Percentiles rank a stretch among this genome's conserved stretches.
Conservation (phyloP, 192 early-diverging fungal species). For the Nowakowskiella sp. region DNA sequence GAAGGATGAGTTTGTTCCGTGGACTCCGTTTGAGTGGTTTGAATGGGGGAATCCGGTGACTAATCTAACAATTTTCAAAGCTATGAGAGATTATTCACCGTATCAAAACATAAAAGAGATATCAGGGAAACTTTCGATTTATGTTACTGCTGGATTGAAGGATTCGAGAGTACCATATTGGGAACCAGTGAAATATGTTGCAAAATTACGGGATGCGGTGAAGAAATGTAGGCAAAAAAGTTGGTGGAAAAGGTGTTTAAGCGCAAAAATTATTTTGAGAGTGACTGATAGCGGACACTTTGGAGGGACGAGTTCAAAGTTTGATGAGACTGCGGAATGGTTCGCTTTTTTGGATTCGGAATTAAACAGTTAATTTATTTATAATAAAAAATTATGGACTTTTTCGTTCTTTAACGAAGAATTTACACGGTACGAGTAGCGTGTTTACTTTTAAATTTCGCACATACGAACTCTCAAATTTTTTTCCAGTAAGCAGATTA, state of each 20-base stretch:
- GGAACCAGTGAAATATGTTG: conserved; percentile 85
- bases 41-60: conserved; percentile 37
- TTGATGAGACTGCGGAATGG: conserved; percentile 14
- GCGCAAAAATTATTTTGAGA: conserved; percentile 11
- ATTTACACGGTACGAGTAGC: too few species aligned
- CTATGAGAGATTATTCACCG: conserved; percentile 36
- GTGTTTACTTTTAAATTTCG: too few species aligned
- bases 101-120: conserved; percentile 21
- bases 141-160: conserved; percentile 49
- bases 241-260: too few species aligned
- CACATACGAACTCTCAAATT: too few species aligned
- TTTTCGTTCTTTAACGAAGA: too few species aligned
- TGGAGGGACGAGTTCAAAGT: neutral
- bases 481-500: too few species aligned
- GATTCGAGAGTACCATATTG: conserved; percentile 76
- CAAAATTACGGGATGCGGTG: conserved; percentile 46
- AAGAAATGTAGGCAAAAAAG: neutral
- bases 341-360: conserved; percentile 20
- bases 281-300: conserved; percentile 17
- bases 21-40: conserved; percentile 35
- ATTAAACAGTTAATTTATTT: too few species aligned
- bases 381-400: too few species aligned
- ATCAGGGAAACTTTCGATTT: neutral
- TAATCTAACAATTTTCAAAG: conserved; percentile 18
- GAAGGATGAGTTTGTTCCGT: conserved; percentile 28